phyloP scores from a whole-genome alignment of 164 flowering plant species.

The Sextonia rubra region DNA sequence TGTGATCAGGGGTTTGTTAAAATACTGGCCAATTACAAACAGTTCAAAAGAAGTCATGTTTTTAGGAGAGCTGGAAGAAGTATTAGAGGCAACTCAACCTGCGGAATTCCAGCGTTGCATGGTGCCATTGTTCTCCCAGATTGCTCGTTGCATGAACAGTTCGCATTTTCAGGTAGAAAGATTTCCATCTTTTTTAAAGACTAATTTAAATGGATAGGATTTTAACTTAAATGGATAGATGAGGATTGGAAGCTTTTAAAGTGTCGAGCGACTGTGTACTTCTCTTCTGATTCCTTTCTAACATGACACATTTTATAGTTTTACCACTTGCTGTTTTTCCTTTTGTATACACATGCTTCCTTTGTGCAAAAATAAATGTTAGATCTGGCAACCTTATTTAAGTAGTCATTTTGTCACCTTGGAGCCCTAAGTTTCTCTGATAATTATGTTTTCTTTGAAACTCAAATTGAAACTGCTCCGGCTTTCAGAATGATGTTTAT shows the following conservation, averaged over 20 bases:
- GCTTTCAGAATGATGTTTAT: neutral
- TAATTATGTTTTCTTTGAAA: neutral
- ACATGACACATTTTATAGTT: neutral
- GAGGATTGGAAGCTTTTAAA: neutral
- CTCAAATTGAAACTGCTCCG: no score
- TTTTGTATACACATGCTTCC: neutral
- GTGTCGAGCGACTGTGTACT: neutral
- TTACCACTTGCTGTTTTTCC: neutral
- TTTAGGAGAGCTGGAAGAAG: constrained; percentile 73
- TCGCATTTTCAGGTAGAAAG: constrained; percentile 66
- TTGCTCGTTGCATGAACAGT: constrained; percentile 67
- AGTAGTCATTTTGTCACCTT: neutral
- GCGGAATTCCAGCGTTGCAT: constrained; percentile 72
- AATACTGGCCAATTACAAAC: constrained; percentile 78
- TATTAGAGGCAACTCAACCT: constrained; percentile 62
- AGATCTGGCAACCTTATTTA: neutral
- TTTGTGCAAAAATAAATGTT: neutral
- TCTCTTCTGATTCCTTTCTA: neutral
- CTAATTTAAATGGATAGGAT: no score
- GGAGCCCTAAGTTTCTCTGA: neutral
- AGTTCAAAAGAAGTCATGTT: constrained; percentile 87
- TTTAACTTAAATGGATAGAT: no score
- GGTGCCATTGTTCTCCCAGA: constrained; percentile 67
- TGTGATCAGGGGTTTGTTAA: constrained; percentile 65
- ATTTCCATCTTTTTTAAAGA: neutral